Conservation (phyloP, 148 eudicot genomes). For the Heliamphora exappendiculata region DNA sequence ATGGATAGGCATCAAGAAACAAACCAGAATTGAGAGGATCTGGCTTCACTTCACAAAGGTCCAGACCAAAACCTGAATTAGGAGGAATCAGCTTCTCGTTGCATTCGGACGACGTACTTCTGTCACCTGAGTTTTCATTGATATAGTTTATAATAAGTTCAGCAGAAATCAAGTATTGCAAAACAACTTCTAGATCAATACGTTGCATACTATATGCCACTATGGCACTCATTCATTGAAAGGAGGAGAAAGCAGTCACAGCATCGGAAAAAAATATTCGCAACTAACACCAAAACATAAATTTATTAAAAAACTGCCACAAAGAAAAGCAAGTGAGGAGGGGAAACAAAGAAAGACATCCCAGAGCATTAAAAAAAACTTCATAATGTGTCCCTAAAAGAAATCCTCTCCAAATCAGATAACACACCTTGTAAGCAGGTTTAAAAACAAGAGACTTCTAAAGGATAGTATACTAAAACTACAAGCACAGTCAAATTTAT, state of each 20-base stretch:
- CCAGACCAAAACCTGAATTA: slow-evolving; percentile 4
- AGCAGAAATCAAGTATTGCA: neutral
- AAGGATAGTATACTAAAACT: neutral
- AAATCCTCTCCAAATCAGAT: neutral
- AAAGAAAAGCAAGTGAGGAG: neutral
- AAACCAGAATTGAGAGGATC: slow-evolving; percentile 33
- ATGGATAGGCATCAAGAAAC: slow-evolving; percentile 10
- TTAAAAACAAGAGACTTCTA: neutral
- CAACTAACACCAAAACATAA: neutral
- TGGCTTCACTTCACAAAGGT: slow-evolving; percentile 17
- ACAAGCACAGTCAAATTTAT: neutral
- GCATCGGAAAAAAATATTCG: neutral
- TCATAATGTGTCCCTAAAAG: neutral
- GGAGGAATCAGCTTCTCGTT: slow-evolving; percentile 24
- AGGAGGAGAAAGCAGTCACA: neutral
- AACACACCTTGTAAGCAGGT: neutral
- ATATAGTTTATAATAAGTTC: neutral
- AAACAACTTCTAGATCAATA: neutral
- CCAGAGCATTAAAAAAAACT: neutral
- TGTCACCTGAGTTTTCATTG: slow-evolving; percentile 42
- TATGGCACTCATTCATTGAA: neutral
- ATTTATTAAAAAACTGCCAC: neutral
- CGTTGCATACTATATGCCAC: neutral
- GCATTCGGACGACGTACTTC: slow-evolving; percentile 25
- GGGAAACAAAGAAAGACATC: neutral